Evolutionary conservation across 202 grass and related monocot species (phyloP).

Genomic region (Zizania palustris): DNA sequence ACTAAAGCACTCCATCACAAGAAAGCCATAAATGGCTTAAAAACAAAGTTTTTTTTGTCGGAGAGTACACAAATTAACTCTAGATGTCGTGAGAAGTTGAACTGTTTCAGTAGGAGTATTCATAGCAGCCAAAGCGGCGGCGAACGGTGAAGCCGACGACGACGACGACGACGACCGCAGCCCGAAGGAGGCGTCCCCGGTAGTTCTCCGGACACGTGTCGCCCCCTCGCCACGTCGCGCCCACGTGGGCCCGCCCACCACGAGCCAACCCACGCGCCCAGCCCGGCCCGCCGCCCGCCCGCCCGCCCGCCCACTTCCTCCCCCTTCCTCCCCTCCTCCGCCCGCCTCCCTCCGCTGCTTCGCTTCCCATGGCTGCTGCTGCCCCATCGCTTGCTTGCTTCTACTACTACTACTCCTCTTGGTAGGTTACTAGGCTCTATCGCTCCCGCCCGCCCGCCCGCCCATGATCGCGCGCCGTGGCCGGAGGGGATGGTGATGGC

Average conservation of each 20-base stretch:
- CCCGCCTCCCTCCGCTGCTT: too few relatives aligned
- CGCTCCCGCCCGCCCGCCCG: background rate
- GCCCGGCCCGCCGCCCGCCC: too few relatives aligned
- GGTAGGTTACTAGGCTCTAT: background rate
- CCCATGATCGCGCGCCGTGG: background rate
- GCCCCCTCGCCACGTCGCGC: conserved; percentile 19
- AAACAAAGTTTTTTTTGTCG: too few relatives aligned
- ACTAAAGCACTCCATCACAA: too few relatives aligned
- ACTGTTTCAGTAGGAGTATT: too few relatives aligned
- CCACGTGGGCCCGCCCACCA: background rate
- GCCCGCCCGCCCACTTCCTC: background rate
- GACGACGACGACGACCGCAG: too few relatives aligned
- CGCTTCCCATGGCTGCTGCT: background rate
- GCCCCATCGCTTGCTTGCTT: background rate
- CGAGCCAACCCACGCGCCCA: background rate
- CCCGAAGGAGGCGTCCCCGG: conserved; percentile 22
- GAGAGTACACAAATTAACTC: too few relatives aligned
- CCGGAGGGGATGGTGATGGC: conserved; percentile 22
- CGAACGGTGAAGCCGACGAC: background rate
- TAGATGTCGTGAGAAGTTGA: too few relatives aligned
- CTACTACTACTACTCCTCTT: background rate
- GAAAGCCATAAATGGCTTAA: too few relatives aligned
- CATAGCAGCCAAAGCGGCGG: too few relatives aligned
- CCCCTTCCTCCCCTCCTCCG: too few relatives aligned
- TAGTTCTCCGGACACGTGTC: conserved; percentile 9